Evolutionary conservation across 352 stramenopile genomes (phyloP), one percentile per base, ranked within the genome.

Genomic region (Phytophthora colocasiae): DNA sequence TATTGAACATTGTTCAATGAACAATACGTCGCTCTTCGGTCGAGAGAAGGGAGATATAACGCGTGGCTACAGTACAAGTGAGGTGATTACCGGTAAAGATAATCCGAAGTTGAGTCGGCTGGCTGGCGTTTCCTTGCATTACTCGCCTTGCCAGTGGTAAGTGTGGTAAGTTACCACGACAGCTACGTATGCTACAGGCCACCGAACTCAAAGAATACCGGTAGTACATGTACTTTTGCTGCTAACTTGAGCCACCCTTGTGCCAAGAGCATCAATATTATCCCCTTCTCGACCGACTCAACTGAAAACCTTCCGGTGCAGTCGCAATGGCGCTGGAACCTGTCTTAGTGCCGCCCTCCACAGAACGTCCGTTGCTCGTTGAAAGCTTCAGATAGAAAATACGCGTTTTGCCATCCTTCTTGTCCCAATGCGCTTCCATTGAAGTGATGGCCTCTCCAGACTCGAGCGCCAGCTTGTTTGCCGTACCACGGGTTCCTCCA

Each of bases 371-470:
- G 0, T 67, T 48, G 51, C 57, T 85, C 3, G 78, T 87, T 19
- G 41, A 72, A 9, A 72, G 69, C 31, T 75, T 76, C 38, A 83
- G 39, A 57, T 81, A 83, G 62, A 83, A 87, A 36, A 83, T 75
- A 19, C 78, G 73, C 36, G 78, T 87, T 39, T 59, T 49, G 29
- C 65, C 54, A 48, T 61, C 63, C 17, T 83, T 69, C 70, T 73
- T 73, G 24, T 45, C 75, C 70, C 69, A 80, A 63, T 83, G 75
- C 9, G 62, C 43, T 54, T 86, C 69, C n/a, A 83, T 53, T 22
- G 70, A 73, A 43, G 45, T 73, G 66, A 84, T 63, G 41, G 76
- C 77, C 67, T 86, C 78, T 4, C 66, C 73, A 32, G 61, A 69
- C 5, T 58, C 64, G 3, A 86, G 61, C 54, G 66, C 70, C 15